Base-by-base conservation (phyloP, 495 filamentous ascomycete genomes). In the Penicillium coprophilum region DNA sequence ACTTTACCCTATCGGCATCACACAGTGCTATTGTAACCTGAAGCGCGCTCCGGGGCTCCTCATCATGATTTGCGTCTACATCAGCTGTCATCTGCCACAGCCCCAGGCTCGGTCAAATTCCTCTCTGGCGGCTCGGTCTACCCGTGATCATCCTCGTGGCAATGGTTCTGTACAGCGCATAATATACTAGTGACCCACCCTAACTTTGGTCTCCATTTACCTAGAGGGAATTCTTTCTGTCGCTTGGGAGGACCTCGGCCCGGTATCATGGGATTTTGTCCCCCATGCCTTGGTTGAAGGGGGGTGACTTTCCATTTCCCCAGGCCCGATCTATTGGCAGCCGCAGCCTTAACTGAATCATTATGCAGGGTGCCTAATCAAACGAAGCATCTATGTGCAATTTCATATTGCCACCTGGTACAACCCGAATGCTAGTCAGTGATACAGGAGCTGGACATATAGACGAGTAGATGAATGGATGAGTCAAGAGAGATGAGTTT, bases 381-480 rank as follows among this genome's bases (percentile, higher is more conserved):
- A 23, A 60, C 32, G 39, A 28, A 28, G 46, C 30, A 30, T 46
- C 27, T 50, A 46, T n/a, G 20, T 45, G 46, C 57, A 40, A 44
- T 43, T 58, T 56, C 49, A 41, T 30, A 32, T 58, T 54, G 55
- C 57, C 63, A 64, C 48, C 48, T 51, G 54, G 63, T 66, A 61
- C 57, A 55, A 56, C 63, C 60, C 55, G 60, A 66, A 46, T 40
- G 11, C 21, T 41, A 49, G 44, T 13, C 23, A 23, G 53, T 50
- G 24, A 62, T 41, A 63, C 59, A 40, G 24, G 19, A 39, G 38
- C 27, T 53, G 34, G 32, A 17, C n/a, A 2, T 15, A n/a, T 58
- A 13, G 50, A 17, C n/a, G 6, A 23, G 21, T 58, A 13, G 50
- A 32, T 41, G 23, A 31, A 40, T 46, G n/a, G 53, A 56, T 47